These are phyloP conservation scores for Silybum marianum DNA, from an alignment of 129 eudicot genomes.

Conservation along the genomic window DNA sequence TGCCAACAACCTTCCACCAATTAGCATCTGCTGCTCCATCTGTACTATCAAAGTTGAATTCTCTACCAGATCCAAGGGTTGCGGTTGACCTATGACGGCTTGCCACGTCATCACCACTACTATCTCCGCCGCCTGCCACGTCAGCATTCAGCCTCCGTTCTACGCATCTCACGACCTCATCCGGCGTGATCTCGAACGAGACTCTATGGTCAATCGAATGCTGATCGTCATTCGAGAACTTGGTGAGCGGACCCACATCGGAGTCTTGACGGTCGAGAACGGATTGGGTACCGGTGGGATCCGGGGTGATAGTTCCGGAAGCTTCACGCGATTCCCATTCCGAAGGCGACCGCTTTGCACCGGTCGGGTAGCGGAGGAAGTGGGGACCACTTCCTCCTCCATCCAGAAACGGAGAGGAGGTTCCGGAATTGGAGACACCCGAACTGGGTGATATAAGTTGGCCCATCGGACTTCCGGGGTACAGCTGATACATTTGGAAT, in stretches of 20 bases:
- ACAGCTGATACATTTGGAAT: constrained; percentile 72
- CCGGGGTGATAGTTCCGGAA: constrained; percentile 60
- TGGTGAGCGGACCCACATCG: constrained; percentile 52
- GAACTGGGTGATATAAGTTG: constrained; percentile 90
- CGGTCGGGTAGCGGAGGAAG: constrained; percentile 47
- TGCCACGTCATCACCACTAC: constrained; percentile 39
- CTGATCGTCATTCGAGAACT: constrained; percentile 47
- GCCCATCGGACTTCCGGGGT: constrained; percentile 97
- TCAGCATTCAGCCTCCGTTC: constrained; percentile 54
- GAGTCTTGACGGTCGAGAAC: constrained; percentile 50
- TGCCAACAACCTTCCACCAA: constrained; percentile 79
- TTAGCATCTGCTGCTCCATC: constrained; percentile 46
- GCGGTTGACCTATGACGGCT: constrained; percentile 52
- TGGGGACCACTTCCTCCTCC: constrained; percentile 42
- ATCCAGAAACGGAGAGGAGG: constrained; percentile 83
- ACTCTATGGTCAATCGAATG: constrained; percentile 62
- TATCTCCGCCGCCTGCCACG: constrained; percentile 29
- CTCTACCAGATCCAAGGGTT: constrained; percentile 75
- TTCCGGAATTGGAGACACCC: constrained; percentile 72
- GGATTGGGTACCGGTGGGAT: constrained; percentile 36
- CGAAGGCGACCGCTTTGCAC: constrained; percentile 45
- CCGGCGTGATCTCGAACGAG: constrained; percentile 57
- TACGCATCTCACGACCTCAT: constrained; percentile 70
- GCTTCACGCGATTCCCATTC: constrained; percentile 59
- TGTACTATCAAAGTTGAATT: constrained; percentile 76